Evolutionary conservation across 2,329 filamentous ascomycete genomes (phyloP).

Genomic region (Tolypocladium guangdongense): DNA sequence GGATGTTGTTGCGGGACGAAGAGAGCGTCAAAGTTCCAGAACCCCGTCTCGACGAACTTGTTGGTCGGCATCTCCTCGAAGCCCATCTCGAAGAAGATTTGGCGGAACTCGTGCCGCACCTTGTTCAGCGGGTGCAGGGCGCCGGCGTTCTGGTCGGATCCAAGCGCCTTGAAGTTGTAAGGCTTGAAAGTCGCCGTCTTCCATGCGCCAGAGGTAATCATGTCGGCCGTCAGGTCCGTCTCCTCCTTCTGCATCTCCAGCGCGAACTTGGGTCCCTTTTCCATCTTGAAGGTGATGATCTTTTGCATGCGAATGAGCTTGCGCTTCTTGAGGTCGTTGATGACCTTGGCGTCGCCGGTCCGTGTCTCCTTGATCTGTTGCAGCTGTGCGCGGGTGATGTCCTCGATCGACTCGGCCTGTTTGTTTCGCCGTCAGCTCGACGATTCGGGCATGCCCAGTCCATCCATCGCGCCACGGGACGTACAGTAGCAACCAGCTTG

Average conservation of each 20-base stretch:
- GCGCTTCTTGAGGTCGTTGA: constrained; percentile 80
- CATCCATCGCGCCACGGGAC: constrained; percentile 8
- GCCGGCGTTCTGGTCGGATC: constrained; percentile 49
- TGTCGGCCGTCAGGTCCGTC: constrained; percentile 89
- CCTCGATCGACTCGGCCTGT: constrained; percentile 62
- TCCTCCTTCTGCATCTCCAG: constrained; percentile 84
- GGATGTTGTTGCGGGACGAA: constrained; percentile 95
- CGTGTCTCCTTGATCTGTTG: constrained; percentile 59
- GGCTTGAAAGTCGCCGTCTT: constrained; percentile 85
- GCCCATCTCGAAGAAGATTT: constrained; percentile 98
- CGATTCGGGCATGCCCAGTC: not conserved
- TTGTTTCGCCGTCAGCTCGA: not conserved
- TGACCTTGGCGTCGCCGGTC: constrained; percentile 62
- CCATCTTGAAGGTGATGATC: constrained; percentile 71
- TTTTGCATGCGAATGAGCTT: constrained; percentile 81
- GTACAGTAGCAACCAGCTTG: constrained; percentile 41
- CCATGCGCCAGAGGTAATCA: constrained; percentile 82
- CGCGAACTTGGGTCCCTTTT: constrained; percentile 81
- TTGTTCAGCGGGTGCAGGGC: constrained; percentile 72
- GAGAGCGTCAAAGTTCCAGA: constrained; percentile 96
- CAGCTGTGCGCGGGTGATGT: constrained; percentile 68
- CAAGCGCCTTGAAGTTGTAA: constrained; percentile 63
- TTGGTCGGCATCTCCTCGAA: constrained; percentile 97
- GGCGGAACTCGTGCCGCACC: constrained; percentile 87
- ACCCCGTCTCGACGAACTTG: constrained; percentile 88